Evolutionary conservation across 768 basidiomycete genomes (phyloP).

Genomic region (Lentinula sp.): DNA sequence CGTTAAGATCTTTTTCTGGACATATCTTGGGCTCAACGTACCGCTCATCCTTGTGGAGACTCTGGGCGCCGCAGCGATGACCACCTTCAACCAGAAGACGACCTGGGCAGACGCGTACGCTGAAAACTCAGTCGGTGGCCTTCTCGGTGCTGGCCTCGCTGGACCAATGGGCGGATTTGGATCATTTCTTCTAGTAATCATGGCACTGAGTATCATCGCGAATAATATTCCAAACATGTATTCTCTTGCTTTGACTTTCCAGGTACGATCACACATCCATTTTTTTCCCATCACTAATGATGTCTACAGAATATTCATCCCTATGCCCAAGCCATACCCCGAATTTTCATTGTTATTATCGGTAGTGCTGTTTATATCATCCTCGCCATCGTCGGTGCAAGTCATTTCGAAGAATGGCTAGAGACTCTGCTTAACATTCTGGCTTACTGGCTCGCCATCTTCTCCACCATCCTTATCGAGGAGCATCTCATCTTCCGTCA

Average conservation of each 20-base stretch:
- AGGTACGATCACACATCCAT: constrained; percentile 13
- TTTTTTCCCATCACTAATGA: constrained; percentile 11
- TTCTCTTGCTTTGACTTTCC: constrained; percentile 48
- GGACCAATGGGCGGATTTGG: constrained; percentile 48
- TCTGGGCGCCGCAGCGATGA: constrained; percentile 42
- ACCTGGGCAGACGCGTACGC: constrained; percentile 39
- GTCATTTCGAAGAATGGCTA: constrained; percentile 34
- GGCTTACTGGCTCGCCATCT: constrained; percentile 46
- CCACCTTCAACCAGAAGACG: constrained; percentile 35
- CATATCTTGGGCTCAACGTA: constrained; percentile 45
- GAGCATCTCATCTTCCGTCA: constrained; percentile 44
- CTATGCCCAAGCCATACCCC: constrained; percentile 30
- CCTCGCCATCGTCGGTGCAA: constrained; percentile 34
- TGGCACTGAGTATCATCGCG: constrained; percentile 55
- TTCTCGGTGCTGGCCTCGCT: constrained; percentile 42
- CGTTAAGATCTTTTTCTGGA: constrained; percentile 38
- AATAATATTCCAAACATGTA: constrained; percentile 65
- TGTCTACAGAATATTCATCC: constrained; percentile 25
- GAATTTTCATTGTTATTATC: constrained; percentile 23
- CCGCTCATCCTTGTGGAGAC: constrained; percentile 23
- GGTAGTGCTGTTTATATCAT: neutral
- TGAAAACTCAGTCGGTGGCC: constrained; percentile 38
- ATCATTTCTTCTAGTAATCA: constrained; percentile 50
- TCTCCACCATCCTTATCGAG: constrained; percentile 35
- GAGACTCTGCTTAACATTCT: constrained; percentile 32